These are phyloP conservation scores for Dimocarpus longan DNA, from an alignment of 345 rosid species.

Conservation along the genomic window DNA sequence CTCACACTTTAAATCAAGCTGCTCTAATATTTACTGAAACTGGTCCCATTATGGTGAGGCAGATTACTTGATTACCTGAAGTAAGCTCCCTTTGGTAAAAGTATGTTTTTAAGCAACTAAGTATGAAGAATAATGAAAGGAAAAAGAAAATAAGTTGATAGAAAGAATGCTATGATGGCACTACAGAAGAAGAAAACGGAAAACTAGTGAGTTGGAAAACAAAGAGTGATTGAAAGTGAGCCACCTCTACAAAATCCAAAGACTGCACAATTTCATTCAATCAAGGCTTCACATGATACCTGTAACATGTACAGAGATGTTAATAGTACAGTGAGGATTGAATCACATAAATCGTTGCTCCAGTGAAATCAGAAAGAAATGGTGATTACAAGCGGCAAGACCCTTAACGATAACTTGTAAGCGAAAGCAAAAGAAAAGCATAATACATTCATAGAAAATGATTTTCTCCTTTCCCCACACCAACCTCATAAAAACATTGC, in stretches of 20 bases:
- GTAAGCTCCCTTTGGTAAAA: too few relatives aligned
- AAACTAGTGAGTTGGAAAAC: neutral
- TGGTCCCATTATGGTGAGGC: too few relatives aligned
- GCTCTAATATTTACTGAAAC: too few relatives aligned
- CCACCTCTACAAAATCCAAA: neutral
- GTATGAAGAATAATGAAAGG: neutral
- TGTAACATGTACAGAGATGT: neutral
- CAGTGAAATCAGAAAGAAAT: neutral
- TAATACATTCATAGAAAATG: neutral
- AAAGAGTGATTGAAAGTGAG: neutral
- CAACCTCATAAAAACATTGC: neutral
- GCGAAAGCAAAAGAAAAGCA: neutral
- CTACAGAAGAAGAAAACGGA: neutral
- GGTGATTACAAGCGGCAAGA: neutral
- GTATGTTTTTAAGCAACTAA: neutral
- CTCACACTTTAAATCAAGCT: too few relatives aligned
- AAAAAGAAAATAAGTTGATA: neutral
- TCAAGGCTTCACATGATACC: neutral
- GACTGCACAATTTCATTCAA: neutral
- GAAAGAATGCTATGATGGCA: neutral
- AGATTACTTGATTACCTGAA: too few relatives aligned
- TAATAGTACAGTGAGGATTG: neutral
- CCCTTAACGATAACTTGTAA: neutral
- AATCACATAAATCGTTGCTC: constrained; percentile 3
- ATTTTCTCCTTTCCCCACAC: neutral